Conservation (phyloP, 129 eudicot species). For the carrot (Daucus carota) region DH1_v3.0 NC_030385.2:35227001-35227500, state of each 20-base stretch:
- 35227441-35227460: conserved; percentile 60
- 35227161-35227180: neutral
- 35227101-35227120: too few species aligned
- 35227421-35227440: neutral
- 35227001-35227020: too few species aligned
- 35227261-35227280: neutral
- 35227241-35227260: neutral
- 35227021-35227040: too few species aligned
- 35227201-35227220: neutral
- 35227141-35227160: too few species aligned
- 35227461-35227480: conserved; percentile 52
- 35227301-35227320: neutral
- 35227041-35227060: too few species aligned
- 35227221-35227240: neutral
- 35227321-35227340: neutral
- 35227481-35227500: conserved; percentile 45
- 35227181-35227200: conserved; percentile 1
- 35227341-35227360: neutral
- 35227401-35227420: neutral
- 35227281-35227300: neutral
- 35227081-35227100: too few species aligned
- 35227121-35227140: too few species aligned
- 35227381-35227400: neutral
- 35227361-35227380: conserved; percentile 4
- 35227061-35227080: too few species aligned